phyloP scores from a whole-genome alignment of 768 basidiomycete species.

The Imleria badia region DNA sequence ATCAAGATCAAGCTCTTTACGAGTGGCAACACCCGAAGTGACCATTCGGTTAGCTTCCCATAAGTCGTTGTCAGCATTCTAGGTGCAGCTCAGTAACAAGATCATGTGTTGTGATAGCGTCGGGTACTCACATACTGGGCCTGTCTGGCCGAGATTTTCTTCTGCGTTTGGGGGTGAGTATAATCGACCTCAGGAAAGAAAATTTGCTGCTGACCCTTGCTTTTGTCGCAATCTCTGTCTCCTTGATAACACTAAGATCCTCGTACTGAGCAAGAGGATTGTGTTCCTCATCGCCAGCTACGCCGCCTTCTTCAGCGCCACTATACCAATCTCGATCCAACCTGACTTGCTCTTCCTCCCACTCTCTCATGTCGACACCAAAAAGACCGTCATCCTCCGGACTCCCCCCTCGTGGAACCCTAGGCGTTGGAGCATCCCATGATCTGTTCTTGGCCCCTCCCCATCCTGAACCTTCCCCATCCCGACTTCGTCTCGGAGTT shows the following conservation, averaged over 20 bases:
- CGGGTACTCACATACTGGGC: slow-evolving; percentile 82
- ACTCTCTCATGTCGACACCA: slow-evolving; percentile 78
- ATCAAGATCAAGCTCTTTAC: slow-evolving; percentile 84
- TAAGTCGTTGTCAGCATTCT: slow-evolving; percentile 97
- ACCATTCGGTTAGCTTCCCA: slow-evolving; percentile 99
- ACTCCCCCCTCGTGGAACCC: slow-evolving; percentile 62
- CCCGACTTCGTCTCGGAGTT: slow-evolving; percentile 65
- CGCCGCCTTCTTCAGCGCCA: slow-evolving; percentile 82
- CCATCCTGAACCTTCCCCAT: slow-evolving; percentile 64
- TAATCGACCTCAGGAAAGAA: neutral
- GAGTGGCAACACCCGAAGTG: slow-evolving; percentile 90
- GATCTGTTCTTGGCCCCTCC: slow-evolving; percentile 50
- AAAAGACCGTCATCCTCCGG: slow-evolving; percentile 66
- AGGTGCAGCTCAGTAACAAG: slow-evolving; percentile 20
- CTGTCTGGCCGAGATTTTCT: slow-evolving; percentile 89
- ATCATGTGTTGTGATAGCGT: neutral
- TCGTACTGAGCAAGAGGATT: slow-evolving; percentile 95
- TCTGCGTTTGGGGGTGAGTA: slow-evolving; percentile 42
- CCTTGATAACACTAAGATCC: slow-evolving; percentile 67
- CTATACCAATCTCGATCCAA: slow-evolving; percentile 97
- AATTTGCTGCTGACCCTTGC: slow-evolving; percentile 52
- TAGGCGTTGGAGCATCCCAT: slow-evolving; percentile 88
- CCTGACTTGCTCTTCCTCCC: slow-evolving; percentile 95
- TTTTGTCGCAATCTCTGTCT: slow-evolving; percentile 75
- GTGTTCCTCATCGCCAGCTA: slow-evolving; percentile 88